Base-by-base conservation (phyloP, 2,329 filamentous ascomycete genomes). In the Calonectria pteridis region DNA sequence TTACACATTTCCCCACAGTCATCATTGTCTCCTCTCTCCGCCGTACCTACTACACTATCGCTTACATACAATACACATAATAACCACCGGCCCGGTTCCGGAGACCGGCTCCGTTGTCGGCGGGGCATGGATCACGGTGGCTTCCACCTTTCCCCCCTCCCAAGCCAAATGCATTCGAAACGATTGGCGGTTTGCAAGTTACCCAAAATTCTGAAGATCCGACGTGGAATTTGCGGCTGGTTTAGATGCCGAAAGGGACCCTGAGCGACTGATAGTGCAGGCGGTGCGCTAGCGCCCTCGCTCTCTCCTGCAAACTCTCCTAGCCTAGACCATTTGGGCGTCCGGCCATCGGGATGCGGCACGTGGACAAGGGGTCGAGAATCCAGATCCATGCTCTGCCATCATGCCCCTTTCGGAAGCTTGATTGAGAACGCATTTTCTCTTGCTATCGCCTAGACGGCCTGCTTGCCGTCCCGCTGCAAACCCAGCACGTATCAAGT, bases 1-100 rank as follows among this genome's bases (percentile, higher is more conserved):
- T 40, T 40, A 13, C 35, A 13, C 23, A 37, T 13, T 20, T 40
- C 35, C 23, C 55, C 35, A 20, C 55, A 62, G 23, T 26, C 55
- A 26, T 26, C 40, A 9, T 18, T 18, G 10, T 16, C 29, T 31
- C 26, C 26, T 49, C 20, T 49, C 58, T 33, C 40, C 26, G 18
- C 35, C 35, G 50, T 46, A 9, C 43, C 14, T 3, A 46, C 14
- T 3, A 46, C 26, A 37, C 46, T 53, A 59, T 53, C 33, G 50
- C 28, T 59, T 49, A 23, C 43, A 40, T 49, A 23, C 43, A 40
- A 46, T 31, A 29, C 46, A 58, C 43, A 33, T 64, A 58, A n/a
- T n/a, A n/a, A n/a, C 59, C 49, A 63, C 78, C 78, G 78, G 78
- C 58, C 78, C 78, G 78, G 78, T 79, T 69, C 78, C 77, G 78